These are phyloP conservation scores for Nitzschia palea DNA, from an alignment of 108 stramenopile genomes.

Conservation along the genomic window DNA sequence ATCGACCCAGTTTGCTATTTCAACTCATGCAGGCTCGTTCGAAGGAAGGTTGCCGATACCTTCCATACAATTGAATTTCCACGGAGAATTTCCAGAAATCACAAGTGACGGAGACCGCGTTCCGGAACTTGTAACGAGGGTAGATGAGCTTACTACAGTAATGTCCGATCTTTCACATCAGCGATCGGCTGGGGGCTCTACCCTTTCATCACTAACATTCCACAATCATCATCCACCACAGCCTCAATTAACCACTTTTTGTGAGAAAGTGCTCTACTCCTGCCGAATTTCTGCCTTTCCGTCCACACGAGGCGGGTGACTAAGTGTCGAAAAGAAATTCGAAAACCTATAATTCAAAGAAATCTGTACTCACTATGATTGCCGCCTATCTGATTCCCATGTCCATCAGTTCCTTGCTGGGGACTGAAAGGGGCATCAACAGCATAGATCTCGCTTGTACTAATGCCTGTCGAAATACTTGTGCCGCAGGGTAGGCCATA, in stretches of 20 bases:
- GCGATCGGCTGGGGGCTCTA: not conserved
- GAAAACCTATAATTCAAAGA: no score
- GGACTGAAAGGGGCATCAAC: not conserved
- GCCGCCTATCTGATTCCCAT: no score
- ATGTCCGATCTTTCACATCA: constrained; percentile 12
- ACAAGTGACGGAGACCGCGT: constrained; percentile 13
- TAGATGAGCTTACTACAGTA: not conserved
- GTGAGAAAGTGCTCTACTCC: constrained; percentile 5
- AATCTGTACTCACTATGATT: no score
- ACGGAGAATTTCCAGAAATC: constrained; percentile 1
- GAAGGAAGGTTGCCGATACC: no score
- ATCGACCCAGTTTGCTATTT: not conserved
- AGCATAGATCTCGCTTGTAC: not conserved
- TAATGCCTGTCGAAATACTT: constrained; percentile 44
- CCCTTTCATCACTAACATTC: constrained; percentile 5
- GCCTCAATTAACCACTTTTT: not conserved
- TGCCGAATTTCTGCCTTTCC: constrained; percentile 12
- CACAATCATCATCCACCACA: not conserved
- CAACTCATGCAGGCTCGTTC: no score
- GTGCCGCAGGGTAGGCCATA: constrained; percentile 68
- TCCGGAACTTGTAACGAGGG: constrained; percentile 1
- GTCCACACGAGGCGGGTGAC: not conserved
- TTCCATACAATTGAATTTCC: not conserved
- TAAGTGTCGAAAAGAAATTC: not conserved
- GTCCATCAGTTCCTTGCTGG: not conserved